Evolutionary conservation across 1,284 basidiomycete genomes (phyloP), one percentile per base, ranked within the genome.

Genomic region (Athelia sp.): DNA sequence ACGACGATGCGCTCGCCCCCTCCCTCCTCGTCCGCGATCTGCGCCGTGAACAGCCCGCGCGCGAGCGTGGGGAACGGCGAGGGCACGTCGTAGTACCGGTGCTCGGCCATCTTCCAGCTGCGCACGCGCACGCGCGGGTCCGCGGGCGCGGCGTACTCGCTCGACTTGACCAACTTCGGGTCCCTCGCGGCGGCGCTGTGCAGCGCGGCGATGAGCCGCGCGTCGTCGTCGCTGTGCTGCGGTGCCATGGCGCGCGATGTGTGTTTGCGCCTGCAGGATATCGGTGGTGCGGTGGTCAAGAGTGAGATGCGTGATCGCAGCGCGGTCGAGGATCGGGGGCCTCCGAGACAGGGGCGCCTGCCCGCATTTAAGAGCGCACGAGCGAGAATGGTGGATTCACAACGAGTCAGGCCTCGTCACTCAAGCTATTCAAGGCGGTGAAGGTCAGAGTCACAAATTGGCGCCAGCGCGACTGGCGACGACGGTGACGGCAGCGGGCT

Each of bases 41-140:
- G 63, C 62, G 60, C 75, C 64, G 90, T 88, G 63, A 97, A 98
- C 13, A 98, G 61, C 0, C 95, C 94, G 17, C 94, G 73, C 0
- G 93, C 94, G 19, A 95, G 79, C 0, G 93, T 96, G 1, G 94
- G 94, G 62, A 97, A 96, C 0, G 91, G 91, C 10, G 88, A 90
- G 0, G 92, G 90, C 3, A 91, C 75, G 44, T 87, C 81, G 53
- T 91, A 90, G 68, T 97, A 98, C 65, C 92, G 90, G 75, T 85
- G 90, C 65, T 97, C 94, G 60, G 90, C 88, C 92, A 97, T 93
- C 73, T 92, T 95, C 94, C 93, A 98, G 69, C 88, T 93, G 11
- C 79, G 76, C 24, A 97, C 69, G 8, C 62, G 60, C 54, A 84
- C 71, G 3, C 61, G 58, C 0, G 79, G 73, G 51, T 79, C 78